phyloP scores from a whole-genome alignment of 2,329 filamentous ascomycete genomes.

The Zalaria obscura region DNA sequence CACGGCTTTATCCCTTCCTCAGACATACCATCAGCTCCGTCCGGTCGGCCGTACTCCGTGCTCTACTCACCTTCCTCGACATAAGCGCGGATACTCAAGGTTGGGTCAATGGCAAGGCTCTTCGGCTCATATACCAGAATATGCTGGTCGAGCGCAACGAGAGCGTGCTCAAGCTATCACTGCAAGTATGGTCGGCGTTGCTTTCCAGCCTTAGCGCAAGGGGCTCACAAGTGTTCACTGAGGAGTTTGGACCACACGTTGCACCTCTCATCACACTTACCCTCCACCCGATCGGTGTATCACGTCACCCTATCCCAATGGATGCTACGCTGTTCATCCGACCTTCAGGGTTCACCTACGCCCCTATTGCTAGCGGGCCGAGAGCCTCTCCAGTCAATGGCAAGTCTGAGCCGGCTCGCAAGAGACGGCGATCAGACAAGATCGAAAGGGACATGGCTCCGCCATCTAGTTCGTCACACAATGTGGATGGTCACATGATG shows the following conservation, averaged over 20 bases:
- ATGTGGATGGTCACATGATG: conserved; percentile 96
- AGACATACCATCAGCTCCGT: conserved; percentile 96
- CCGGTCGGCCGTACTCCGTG: conserved; percentile 81
- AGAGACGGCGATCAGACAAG: conserved; percentile 75
- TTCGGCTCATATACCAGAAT: conserved; percentile 88
- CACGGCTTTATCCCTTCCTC: conserved; percentile 87
- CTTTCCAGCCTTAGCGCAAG: conserved; percentile 50
- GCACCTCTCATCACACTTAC: conserved; percentile 72
- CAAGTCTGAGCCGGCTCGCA: conserved; percentile 53
- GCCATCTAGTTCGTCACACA: conserved; percentile 55
- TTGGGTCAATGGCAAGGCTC: conserved; percentile 82
- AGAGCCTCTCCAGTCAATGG: conserved; percentile 31
- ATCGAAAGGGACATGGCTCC: conserved; percentile 48
- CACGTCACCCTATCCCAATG: conserved; percentile 84
- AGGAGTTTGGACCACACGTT: conserved; percentile 62
- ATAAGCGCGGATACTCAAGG: conserved; percentile 67
- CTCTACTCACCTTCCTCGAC: conserved; percentile 81
- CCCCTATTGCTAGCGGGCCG: conserved; percentile 28
- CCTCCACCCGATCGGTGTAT: conserved; percentile 82
- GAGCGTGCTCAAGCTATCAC: conserved; percentile 64
- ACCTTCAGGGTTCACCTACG: conserved; percentile 77
- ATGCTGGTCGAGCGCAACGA: conserved; percentile 84
- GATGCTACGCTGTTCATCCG: conserved; percentile 80
- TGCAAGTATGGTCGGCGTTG: conserved; percentile 76
- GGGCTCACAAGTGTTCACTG: conserved; percentile 49